Base-by-base conservation (phyloP, 2,329 filamentous ascomycete species). In the Colletotrichum navitas region DNA sequence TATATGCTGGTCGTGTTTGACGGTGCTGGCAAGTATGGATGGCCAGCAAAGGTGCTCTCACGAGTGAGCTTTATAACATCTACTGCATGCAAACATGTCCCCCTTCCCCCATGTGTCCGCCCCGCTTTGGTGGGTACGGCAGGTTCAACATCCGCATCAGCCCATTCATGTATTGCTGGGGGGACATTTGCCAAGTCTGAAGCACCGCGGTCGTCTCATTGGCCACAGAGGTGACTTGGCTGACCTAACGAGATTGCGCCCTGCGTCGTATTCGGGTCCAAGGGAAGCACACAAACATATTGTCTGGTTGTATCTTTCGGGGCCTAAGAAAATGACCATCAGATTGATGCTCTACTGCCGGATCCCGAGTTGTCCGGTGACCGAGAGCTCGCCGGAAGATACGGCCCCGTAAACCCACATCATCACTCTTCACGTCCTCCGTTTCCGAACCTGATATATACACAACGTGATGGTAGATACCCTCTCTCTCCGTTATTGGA, bases 101-200 rank as follows among this genome's bases (percentile, higher is more conserved):
- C 2, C 5, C 18, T 24, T 10, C 16, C 6, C 24, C 32, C 12
- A n/a, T n/a, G 43, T 21, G 26, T 56, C 21, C 1, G 21, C 24
- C 41, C 66, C 61, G 36, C 66, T 58, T 34, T 65, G 45, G 43
- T 24, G 26, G 51, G 26, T 39, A 26, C 63, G 68, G 63, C 21
- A 71, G 12, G 47, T 26, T 47, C 32, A 16, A 34, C 26, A 63
- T 68, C 64, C 68, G 68, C n/a, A 39, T 71, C 68, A 41, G 29
- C 51, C 51, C 63, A 71, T 71, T 54, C 11, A 21, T n/a, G 29
- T 51, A 18, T 21, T 54, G 6, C 29, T 34, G 36, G 32, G 39
- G 39, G 32, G 52, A 55, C 26, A 2, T 5, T 6, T 39, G 55
- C 55, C 63, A 60, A 47, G 47, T 49, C 26, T 47, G 52, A 39